Conservation (phyloP, 2,329 filamentous ascomycete genomes). For the Clarireedia homoeocarpa region DNA sequence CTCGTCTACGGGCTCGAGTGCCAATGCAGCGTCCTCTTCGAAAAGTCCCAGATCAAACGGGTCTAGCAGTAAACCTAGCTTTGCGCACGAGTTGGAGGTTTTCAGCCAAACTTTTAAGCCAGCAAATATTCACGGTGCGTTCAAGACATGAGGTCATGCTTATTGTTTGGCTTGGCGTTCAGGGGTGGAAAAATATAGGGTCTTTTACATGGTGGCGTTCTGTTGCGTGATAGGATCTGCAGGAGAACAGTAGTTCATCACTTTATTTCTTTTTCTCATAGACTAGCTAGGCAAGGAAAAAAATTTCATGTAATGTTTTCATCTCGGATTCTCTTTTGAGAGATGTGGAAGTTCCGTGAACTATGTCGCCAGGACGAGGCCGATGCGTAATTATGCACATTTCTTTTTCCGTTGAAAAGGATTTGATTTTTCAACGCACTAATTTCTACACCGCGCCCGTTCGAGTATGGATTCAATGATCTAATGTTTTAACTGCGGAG, state of each 20-base stretch:
- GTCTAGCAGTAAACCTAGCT: slow-evolving; percentile 5
- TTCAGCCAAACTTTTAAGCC: slow-evolving; percentile 10
- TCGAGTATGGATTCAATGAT: not conserved
- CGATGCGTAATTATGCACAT: too few relatives aligned
- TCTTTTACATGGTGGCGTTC: not conserved
- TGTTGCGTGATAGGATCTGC: not conserved
- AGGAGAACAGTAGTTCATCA: not conserved
- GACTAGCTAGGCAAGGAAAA: not conserved
- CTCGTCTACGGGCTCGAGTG: slow-evolving; percentile 30
- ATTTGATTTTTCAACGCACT: not conserved
- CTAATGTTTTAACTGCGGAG: not conserved
- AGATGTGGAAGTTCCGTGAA: not conserved
- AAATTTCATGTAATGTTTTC: not conserved
- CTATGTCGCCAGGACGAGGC: too few relatives aligned
- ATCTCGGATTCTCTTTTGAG: not conserved
- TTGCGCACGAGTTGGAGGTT: slow-evolving; percentile 4
- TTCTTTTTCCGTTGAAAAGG: not conserved
- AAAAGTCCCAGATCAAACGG: slow-evolving; percentile 3
- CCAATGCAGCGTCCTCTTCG: slow-evolving; percentile 15
- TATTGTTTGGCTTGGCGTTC: not conserved
- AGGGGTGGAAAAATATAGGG: not conserved
- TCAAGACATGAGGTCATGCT: not conserved
- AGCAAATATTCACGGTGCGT: slow-evolving; percentile 9
- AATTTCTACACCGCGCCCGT: not conserved
- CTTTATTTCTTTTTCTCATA: not conserved